Evolutionary conservation across 1,284 basidiomycete species (phyloP).

Genomic region (Stygiomarasmius scandens): DNA sequence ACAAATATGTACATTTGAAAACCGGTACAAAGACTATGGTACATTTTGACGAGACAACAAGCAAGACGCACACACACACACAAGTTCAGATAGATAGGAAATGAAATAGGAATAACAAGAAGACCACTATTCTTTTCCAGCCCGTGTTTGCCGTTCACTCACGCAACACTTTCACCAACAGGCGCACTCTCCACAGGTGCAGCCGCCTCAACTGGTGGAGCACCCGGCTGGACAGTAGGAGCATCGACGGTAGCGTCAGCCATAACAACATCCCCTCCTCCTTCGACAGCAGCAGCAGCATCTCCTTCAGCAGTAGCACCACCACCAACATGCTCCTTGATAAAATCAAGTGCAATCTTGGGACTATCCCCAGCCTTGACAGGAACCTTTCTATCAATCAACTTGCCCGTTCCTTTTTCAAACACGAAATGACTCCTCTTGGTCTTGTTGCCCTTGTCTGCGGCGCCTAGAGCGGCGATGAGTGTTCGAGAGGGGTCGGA

Average conservation of each 20-base stretch:
- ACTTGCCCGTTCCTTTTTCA: constrained; percentile 77
- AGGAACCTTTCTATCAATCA: constrained; percentile 80
- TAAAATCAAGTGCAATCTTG: constrained; percentile 28
- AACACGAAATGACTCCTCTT: constrained; percentile 92
- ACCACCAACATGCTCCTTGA: constrained; percentile 17
- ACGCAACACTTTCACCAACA: constrained; percentile 1
- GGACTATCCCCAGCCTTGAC: constrained; percentile 78
- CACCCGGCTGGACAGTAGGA: neutral
- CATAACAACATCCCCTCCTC: neutral
- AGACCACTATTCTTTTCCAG: too few species aligned
- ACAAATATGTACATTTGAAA: neutral
- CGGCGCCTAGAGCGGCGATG: constrained; percentile 83
- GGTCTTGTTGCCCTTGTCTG: constrained; percentile 72
- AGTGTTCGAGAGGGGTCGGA: constrained; percentile 85
- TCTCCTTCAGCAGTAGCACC: neutral
- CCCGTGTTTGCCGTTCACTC: too few species aligned
- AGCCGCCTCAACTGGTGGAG: neutral
- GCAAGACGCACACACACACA: too few species aligned
- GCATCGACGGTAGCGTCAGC: neutral
- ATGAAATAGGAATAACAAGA: too few species aligned
- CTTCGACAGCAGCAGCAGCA: neutral
- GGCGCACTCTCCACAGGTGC: constrained; percentile 1
- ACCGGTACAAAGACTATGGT: too few species aligned
- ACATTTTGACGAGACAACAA: too few species aligned
- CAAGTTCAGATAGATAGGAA: too few species aligned